phyloP scores from a whole-genome alignment of 2,329 filamentous ascomycete species.

The Xylariaceae sp. region DNA sequence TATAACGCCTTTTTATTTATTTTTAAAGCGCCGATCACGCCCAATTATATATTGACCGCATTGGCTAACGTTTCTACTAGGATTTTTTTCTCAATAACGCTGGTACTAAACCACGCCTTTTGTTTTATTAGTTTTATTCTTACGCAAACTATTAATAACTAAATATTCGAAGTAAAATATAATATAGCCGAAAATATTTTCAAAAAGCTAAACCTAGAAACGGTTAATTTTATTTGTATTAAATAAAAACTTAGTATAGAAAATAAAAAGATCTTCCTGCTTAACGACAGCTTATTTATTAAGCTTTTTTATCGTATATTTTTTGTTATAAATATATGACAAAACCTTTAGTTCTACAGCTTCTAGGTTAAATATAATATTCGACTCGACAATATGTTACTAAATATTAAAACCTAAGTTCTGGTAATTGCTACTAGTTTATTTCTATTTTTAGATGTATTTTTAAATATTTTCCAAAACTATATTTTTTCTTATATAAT shows the following conservation, averaged over 20 bases:
- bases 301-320: background rate
- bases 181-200: slow-evolving; percentile 2
- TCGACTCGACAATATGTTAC: background rate
- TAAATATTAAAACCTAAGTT: background rate
- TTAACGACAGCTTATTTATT: background rate
- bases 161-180: background rate
- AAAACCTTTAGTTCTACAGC: background rate
- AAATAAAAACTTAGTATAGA: background rate
- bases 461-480: background rate
- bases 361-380: background rate
- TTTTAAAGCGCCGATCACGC: background rate
- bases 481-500: slow-evolving; percentile 1
- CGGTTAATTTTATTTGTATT: slow-evolving; percentile 1
- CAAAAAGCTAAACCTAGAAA: slow-evolving; percentile 1
- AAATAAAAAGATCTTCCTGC: slow-evolving; percentile 1
- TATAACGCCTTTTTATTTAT: background rate
- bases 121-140: slow-evolving; percentile 2
- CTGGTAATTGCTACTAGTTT: background rate
- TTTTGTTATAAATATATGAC: background rate
- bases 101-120: background rate
- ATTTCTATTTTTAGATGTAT: background rate
- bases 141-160: background rate
- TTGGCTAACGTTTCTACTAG: slow-evolving; percentile 1
- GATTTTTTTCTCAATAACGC: slow-evolving; percentile 2
- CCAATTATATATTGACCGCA: background rate